Evolutionary conservation across 192 early-diverging fungal species (phyloP).

Genomic region (Mortierella antarctica): DNA sequence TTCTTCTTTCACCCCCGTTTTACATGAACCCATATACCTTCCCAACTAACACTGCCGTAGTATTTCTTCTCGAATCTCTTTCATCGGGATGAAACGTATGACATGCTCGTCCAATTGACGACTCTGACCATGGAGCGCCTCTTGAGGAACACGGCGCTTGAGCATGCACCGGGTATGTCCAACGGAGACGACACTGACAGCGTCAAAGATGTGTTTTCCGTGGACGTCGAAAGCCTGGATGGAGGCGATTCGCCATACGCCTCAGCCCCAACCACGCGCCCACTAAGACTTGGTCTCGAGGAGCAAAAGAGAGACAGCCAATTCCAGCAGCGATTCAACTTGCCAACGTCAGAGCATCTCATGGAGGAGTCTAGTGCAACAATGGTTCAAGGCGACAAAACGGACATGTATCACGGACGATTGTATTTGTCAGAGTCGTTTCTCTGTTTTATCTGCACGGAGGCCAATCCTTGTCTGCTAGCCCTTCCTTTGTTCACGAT

Average conservation of each 20-base stretch:
- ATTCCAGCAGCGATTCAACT: conserved; percentile 81
- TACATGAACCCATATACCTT: neutral
- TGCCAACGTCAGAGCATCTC: conserved; percentile 82
- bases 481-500: conserved; percentile 91
- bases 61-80: conserved; percentile 95
- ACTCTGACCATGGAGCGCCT: conserved; percentile 88
- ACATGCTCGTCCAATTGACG: conserved; percentile 92
- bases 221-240: conserved; percentile 49
- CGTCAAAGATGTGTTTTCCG: conserved; percentile 46
- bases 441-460: conserved; percentile 81
- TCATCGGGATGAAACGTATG: conserved; percentile 95
- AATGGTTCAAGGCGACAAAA: conserved; percentile 65
- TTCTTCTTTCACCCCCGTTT: conserved; percentile 3
- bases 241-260: conserved; percentile 25
- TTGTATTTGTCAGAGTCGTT: conserved; percentile 91
- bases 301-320: conserved; percentile 81
- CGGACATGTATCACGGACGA: conserved; percentile 64
- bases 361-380: conserved; percentile 72
- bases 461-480: conserved; percentile 77
- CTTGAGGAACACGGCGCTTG: conserved; percentile 82
- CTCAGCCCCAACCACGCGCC: conserved; percentile 55
- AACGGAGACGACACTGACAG: conserved; percentile 32
- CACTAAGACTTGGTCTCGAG: conserved; percentile 70
- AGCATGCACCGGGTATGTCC: conserved; percentile 69
- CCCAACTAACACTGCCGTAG: conserved; percentile 51